Evolutionary conservation across 2,329 filamentous ascomycete species (phyloP).

Genomic region (Mollisia scopiformis): DNA sequence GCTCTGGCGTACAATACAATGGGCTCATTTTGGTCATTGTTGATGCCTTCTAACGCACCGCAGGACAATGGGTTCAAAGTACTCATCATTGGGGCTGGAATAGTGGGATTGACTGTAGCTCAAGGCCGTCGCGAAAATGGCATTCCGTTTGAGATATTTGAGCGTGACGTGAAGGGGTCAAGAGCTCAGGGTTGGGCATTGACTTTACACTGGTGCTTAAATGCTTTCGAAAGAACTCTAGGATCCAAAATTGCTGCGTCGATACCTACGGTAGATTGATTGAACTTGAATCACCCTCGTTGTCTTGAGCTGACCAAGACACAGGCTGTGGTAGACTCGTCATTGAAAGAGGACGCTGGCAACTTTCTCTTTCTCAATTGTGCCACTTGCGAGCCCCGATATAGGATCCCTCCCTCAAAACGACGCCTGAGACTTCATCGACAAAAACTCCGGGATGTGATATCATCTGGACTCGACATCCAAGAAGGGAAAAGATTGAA

Average conservation of each 20-base stretch:
- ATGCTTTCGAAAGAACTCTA: slow-evolving; percentile 52
- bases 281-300: no score
- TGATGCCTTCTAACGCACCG: no score
- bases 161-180: slow-evolving; percentile 53
- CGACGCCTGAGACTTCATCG: slow-evolving; percentile 51
- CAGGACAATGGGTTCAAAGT: no score
- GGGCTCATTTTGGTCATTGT: no score
- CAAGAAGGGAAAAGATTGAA: slow-evolving; percentile 47
- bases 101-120: slow-evolving; percentile 39
- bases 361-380: slow-evolving; percentile 60
- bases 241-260: no score
- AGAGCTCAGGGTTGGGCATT: slow-evolving; percentile 63
- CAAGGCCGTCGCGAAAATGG: slow-evolving; percentile 31
- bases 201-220: slow-evolving; percentile 65
- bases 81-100: slow-evolving; percentile 39
- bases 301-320: slow-evolving; percentile 54
- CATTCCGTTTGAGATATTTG: slow-evolving; percentile 57
- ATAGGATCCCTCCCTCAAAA: slow-evolving; percentile 47
- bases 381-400: slow-evolving; percentile 49
- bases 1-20: no score
- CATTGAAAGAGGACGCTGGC: slow-evolving; percentile 51
- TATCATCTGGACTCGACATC: slow-evolving; percentile 51
- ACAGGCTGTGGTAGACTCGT: slow-evolving; percentile 56
- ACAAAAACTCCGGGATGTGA: slow-evolving; percentile 47
- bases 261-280: no score